Conservation (phyloP, 2,329 filamentous ascomycete species). For the Leptographium galeiforme region DNA sequence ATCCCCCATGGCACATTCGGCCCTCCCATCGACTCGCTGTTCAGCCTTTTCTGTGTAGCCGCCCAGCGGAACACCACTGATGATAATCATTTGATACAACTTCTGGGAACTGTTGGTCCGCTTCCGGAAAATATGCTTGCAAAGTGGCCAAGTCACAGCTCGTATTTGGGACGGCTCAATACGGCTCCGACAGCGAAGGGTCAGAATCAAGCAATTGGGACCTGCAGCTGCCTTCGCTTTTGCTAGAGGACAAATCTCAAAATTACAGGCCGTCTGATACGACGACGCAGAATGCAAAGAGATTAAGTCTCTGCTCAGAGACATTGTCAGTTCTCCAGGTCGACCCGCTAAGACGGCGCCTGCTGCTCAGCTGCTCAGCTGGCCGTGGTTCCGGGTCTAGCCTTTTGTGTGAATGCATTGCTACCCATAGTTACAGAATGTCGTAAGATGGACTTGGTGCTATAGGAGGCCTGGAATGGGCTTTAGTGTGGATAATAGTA, state of each 20-base stretch:
- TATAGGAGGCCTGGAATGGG: too few relatives aligned
- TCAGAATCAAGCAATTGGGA: background rate
- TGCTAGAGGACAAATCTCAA: background rate
- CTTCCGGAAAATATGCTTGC: background rate
- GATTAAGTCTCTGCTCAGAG: background rate
- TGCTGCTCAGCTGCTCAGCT: background rate
- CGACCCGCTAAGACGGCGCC: background rate
- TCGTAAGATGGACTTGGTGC: too few relatives aligned
- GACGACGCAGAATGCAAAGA: background rate
- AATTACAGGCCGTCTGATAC: background rate
- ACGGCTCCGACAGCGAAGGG: background rate
- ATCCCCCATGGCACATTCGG: background rate
- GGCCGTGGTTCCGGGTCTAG: background rate
- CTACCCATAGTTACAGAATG: too few relatives aligned
- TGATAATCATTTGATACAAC: background rate
- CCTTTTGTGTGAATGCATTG: background rate
- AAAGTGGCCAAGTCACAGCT: background rate
- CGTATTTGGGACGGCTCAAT: background rate
- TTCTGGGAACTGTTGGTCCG: background rate
- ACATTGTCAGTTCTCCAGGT: background rate
- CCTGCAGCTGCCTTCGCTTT: background rate
- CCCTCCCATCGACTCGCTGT: background rate
- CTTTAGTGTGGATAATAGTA: too few relatives aligned
- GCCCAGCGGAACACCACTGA: too few relatives aligned
- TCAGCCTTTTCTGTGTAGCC: too few relatives aligned